These are phyloP conservation scores for Phytophthora palmivora DNA, from an alignment of 352 stramenopile species.

Conservation along the genomic window DNA sequence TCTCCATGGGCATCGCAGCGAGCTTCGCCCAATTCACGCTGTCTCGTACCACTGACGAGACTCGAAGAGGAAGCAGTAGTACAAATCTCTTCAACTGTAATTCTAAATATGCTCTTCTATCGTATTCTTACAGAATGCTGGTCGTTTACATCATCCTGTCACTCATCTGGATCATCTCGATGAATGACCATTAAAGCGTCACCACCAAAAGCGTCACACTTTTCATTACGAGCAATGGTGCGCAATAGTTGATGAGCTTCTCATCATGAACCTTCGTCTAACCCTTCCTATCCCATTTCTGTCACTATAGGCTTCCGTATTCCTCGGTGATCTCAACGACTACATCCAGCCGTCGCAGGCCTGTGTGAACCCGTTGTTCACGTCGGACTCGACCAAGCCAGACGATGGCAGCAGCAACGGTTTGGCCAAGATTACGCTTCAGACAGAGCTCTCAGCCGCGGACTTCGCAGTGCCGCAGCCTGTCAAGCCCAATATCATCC, in stretches of 20 bases:
- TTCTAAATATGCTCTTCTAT: too few relatives aligned
- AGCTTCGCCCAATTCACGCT: constrained; percentile 57
- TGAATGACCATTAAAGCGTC: not conserved
- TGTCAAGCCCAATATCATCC: constrained; percentile 81
- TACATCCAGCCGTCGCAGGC: constrained; percentile 95
- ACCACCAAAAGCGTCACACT: not conserved
- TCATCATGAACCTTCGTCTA: not conserved
- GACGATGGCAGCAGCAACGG: constrained; percentile 21
- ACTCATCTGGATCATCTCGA: not conserved
- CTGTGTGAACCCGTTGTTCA: constrained; percentile 95
- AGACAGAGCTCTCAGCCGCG: constrained; percentile 71
- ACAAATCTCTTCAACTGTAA: too few relatives aligned
- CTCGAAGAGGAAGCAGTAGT: too few relatives aligned
- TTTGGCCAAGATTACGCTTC: constrained; percentile 77
- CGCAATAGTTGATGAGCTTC: not conserved
- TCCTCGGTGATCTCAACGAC: constrained; percentile 94
- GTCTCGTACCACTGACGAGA: constrained; percentile 42
- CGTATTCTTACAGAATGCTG: too few relatives aligned
- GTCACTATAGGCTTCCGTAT: constrained; percentile 82
- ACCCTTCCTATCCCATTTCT: not conserved
- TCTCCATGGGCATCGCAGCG: constrained; percentile 53
- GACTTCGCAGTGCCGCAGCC: constrained; percentile 57
- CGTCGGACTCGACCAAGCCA: constrained; percentile 31
- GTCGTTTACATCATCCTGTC: constrained; percentile 1
- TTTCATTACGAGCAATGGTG: constrained; percentile 40